These are phyloP conservation scores for Starmerella stellata DNA, from an alignment of 805 yeast species.

Conservation along the genomic window DNA sequence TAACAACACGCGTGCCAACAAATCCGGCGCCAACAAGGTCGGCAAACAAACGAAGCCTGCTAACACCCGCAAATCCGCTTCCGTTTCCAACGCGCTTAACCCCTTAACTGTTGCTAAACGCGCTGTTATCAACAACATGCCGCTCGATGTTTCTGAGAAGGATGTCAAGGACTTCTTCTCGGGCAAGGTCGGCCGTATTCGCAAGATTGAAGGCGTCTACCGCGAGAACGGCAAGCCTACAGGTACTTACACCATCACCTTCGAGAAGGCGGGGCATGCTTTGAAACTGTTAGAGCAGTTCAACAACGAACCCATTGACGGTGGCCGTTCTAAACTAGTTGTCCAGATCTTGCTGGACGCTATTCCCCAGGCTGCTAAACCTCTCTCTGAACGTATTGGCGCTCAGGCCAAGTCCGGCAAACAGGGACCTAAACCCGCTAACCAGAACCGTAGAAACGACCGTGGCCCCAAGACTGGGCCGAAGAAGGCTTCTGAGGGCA, in stretches of 20 bases:
- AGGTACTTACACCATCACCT: slow-evolving; percentile 78
- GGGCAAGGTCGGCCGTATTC: slow-evolving; percentile 72
- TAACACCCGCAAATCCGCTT: slow-evolving; percentile 20
- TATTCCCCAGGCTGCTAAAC: slow-evolving; percentile 12
- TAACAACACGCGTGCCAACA: slow-evolving; percentile 8
- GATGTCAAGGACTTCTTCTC: slow-evolving; percentile 57
- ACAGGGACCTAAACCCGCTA: slow-evolving; percentile 5
- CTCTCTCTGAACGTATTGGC: slow-evolving; percentile 15
- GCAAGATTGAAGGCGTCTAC: slow-evolving; percentile 51
- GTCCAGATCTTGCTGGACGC: slow-evolving; percentile 77
- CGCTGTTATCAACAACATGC: slow-evolving; percentile 64
- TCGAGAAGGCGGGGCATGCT: slow-evolving; percentile 53
- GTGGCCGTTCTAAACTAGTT: slow-evolving; percentile 59
- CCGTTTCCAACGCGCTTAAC: slow-evolving; percentile 26
- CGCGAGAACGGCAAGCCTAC: slow-evolving; percentile 77
- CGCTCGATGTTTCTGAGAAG: slow-evolving; percentile 18
- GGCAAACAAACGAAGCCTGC: slow-evolving; percentile 5
- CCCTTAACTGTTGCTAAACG: slow-evolving; percentile 34
- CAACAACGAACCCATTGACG: slow-evolving; percentile 87
- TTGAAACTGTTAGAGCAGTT: slow-evolving; percentile 60
- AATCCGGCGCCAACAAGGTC: slow-evolving; percentile 6
- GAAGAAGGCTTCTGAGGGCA: slow-evolving; percentile 6
- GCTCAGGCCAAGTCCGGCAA: slow-evolving; percentile 9
- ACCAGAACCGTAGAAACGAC: slow-evolving; percentile 6
- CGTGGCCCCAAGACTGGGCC: slow-evolving; percentile 6